phyloP scores from a whole-genome alignment of 768 basidiomycete genomes.

The Serendipita sp. region DNA sequence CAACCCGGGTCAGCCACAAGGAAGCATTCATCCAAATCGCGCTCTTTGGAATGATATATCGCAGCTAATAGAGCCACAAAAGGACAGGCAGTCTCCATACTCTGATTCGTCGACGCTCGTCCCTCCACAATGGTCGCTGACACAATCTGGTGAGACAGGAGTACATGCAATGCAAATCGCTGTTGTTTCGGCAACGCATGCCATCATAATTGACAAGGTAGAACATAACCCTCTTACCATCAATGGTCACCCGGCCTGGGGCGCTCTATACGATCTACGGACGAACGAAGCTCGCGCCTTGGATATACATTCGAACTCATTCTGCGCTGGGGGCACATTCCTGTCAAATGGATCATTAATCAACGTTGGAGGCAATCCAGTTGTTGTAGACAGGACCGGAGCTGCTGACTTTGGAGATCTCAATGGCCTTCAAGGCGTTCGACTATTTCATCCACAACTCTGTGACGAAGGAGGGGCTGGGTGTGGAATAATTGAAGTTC shows the following conservation, averaged over 20 bases:
- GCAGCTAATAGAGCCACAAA: background rate
- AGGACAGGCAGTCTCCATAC: background rate
- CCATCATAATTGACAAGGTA: constrained; percentile 65
- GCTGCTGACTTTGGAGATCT: constrained; percentile 61
- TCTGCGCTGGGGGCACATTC: constrained; percentile 72
- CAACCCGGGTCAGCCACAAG: constrained; percentile 23
- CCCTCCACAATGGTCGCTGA: constrained; percentile 33
- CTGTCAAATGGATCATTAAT: constrained; percentile 60
- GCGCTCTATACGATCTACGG: constrained; percentile 50
- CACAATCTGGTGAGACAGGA: constrained; percentile 52
- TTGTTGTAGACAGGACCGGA: constrained; percentile 44
- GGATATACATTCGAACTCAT: constrained; percentile 58
- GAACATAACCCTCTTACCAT: constrained; percentile 68
- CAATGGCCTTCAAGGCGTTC: constrained; percentile 56
- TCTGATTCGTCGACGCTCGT: background rate
- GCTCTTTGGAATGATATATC: constrained; percentile 6
- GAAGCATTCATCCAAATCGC: background rate
- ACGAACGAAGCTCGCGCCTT: constrained; percentile 45
- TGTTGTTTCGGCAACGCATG: constrained; percentile 51
- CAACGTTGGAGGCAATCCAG: constrained; percentile 70
- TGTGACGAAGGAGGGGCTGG: constrained; percentile 30
- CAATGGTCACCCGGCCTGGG: constrained; percentile 68
- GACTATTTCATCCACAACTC: constrained; percentile 40
- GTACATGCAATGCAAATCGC: constrained; percentile 65
- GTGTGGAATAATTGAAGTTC: constrained; percentile 54